Conservation (phyloP, 129 eudicot species). For the Tanacetum coccineum region DNA sequence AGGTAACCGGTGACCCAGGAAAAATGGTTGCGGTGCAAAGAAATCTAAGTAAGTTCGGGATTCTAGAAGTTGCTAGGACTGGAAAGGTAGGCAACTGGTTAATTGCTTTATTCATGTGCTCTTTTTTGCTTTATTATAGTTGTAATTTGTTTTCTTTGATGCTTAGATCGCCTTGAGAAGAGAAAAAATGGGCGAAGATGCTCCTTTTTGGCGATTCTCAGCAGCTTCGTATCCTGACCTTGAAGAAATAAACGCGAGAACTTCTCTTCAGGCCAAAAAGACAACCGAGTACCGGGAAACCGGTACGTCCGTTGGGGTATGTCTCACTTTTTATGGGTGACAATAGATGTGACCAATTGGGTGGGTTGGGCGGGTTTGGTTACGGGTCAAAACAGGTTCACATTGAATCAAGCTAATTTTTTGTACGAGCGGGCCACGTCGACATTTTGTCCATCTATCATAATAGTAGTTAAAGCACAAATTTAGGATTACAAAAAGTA, state of each 20-base stretch:
- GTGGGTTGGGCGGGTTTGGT: not conserved
- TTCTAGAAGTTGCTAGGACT: constrained; percentile 86
- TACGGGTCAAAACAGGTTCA: not conserved
- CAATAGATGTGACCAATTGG: not conserved
- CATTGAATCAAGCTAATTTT: no score
- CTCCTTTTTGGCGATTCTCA: constrained; percentile 97
- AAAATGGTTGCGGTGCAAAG: constrained; percentile 84
- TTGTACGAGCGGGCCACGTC: no score
- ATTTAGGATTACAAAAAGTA: no score
- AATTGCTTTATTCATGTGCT: not conserved
- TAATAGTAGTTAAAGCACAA: no score
- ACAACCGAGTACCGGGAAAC: constrained; percentile 33
- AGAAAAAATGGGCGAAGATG: constrained; percentile 93
- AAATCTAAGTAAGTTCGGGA: constrained; percentile 80
- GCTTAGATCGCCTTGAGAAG: constrained; percentile 91
- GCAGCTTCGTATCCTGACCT: constrained; percentile 98
- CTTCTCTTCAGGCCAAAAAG: constrained; percentile 39
- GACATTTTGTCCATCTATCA: no score
- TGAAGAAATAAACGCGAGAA: constrained; percentile 38
- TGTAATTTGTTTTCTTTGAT: constrained; percentile 9
- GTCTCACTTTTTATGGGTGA: constrained; percentile 5
- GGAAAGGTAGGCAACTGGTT: constrained; percentile 55
- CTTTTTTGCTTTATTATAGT: not conserved
- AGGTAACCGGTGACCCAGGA: constrained; percentile 99
- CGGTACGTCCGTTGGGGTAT: constrained; percentile 56